Percentiles rank a stretch among this genome's conserved stretches.
Evolutionary conservation across 2,329 filamentous ascomycete genomes (phyloP).

Genomic region (Fusarium zealandicum): DNA sequence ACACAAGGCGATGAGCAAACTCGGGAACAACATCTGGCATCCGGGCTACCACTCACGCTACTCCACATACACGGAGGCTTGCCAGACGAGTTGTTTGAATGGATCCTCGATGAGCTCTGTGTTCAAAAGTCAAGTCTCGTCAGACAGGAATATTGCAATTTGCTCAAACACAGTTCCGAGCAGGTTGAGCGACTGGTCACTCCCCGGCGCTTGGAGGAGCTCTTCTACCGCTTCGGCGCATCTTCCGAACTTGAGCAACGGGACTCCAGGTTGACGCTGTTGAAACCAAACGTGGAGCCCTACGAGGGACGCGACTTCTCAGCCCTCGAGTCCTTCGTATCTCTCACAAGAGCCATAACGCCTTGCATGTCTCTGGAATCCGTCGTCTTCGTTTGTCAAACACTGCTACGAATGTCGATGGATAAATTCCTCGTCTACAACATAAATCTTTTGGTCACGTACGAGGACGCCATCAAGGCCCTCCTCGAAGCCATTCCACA

Average conservation of each 20-base stretch:
- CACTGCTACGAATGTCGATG: slow-evolving; percentile 62
- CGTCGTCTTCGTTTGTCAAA: slow-evolving; percentile 51
- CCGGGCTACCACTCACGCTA: slow-evolving; percentile 66
- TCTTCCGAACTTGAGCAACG: slow-evolving; percentile 52
- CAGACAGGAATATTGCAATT: slow-evolving; percentile 65
- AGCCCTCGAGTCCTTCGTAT: slow-evolving; percentile 52
- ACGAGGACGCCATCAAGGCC: slow-evolving; percentile 53
- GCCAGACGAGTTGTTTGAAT: slow-evolving; percentile 70
- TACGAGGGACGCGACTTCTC: slow-evolving; percentile 55
- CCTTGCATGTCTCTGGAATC: slow-evolving; percentile 45
- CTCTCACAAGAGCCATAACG: slow-evolving; percentile 51
- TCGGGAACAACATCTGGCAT: slow-evolving; percentile 66
- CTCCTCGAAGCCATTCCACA: slow-evolving; percentile 53
- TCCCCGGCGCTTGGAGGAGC: slow-evolving; percentile 52
- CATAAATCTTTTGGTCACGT: slow-evolving; percentile 49
- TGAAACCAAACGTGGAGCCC: slow-evolving; percentile 38
- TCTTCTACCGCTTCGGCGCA: slow-evolving; percentile 68
- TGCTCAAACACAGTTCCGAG: slow-evolving; percentile 56
- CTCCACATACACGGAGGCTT: slow-evolving; percentile 47
- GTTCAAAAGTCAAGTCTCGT: slow-evolving; percentile 62
- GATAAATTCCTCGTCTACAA: slow-evolving; percentile 58
- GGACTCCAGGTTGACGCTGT: slow-evolving; percentile 30
- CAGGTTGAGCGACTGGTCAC: slow-evolving; percentile 56
- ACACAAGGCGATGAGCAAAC: slow-evolving; percentile 51
- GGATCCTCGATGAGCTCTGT: slow-evolving; percentile 69